Conservation (phyloP, 768 basidiomycete species). For the Termitomyces sp. region DNA sequence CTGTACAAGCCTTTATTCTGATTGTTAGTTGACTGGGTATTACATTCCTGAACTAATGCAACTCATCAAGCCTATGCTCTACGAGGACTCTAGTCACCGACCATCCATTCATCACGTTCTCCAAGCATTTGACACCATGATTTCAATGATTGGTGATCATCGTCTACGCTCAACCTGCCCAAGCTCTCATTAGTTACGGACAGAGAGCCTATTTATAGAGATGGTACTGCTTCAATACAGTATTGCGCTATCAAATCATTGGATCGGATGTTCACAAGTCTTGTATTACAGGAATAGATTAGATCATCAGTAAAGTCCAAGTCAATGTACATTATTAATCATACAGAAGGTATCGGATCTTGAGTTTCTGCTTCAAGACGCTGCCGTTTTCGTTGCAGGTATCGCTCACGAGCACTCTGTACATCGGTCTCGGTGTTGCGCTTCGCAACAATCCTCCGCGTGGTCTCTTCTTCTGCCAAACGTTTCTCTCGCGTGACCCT, state of each 20-base stretch:
- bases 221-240: not conserved
- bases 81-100: conserved; percentile 46
- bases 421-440: conserved; percentile 77
- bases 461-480: conserved; percentile 60
- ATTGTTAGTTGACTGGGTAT: conserved; percentile 51
- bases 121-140: conserved; percentile 48
- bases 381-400: conserved; percentile 76
- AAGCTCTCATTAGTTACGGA: conserved; percentile 17
- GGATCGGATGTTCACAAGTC: conserved; percentile 4
- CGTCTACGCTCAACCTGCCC: conserved; percentile 24
- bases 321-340: not conserved
- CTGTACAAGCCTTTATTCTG: conserved; percentile 11
- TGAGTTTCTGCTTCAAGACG: conserved; percentile 51
- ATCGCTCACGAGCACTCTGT: conserved; percentile 71
- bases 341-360: conserved; percentile 18
- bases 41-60: conserved; percentile 59
- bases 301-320: conserved; percentile 4
- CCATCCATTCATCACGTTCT: conserved; percentile 51
- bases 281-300: conserved; percentile 1
- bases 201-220: not conserved
- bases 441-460: conserved; percentile 64
- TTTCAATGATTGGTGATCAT: conserved; percentile 38
- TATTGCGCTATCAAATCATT: not conserved
- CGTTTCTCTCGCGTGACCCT: conserved; percentile 56
- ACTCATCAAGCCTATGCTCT: conserved; percentile 60